Evolutionary conservation across 306 rosid genomes (phyloP).

Genomic region (Rosa persica): DNA sequence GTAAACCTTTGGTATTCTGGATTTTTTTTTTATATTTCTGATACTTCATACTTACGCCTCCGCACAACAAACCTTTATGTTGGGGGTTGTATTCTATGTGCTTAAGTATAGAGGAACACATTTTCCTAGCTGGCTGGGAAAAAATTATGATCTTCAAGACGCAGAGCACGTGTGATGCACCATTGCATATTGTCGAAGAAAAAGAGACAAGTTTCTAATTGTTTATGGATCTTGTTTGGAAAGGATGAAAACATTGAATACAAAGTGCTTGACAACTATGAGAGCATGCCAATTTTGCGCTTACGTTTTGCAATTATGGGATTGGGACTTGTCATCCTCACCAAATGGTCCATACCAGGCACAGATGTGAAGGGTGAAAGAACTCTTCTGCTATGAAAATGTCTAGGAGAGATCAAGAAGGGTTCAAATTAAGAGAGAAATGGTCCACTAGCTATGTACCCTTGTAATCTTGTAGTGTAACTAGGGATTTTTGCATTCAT

Average conservation of each 20-base stretch:
- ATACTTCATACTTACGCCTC: no score
- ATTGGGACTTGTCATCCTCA: constrained; percentile 7
- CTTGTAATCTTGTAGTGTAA: constrained; percentile 2
- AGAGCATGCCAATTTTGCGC: constrained; percentile 11
- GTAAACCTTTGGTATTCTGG: no score
- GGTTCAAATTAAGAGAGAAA: background rate
- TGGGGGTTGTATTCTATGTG: constrained; percentile 4
- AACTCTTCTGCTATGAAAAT: background rate
- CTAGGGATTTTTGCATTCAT: background rate
- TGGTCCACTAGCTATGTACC: background rate
- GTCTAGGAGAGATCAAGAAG: background rate
- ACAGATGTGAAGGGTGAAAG: constrained; percentile 11
- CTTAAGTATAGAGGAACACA: constrained; percentile 34
- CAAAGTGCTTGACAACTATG: constrained; percentile 10
- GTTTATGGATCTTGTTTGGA: constrained; percentile 24
- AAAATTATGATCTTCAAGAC: constrained; percentile 34
- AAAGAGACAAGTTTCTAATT: constrained; percentile 42
- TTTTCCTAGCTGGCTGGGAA: constrained; percentile 39
- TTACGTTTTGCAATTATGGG: constrained; percentile 36
- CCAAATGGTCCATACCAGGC: constrained; percentile 27
- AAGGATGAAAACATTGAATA: constrained; percentile 33
- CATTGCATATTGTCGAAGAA: constrained; percentile 30
- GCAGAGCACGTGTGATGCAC: constrained; percentile 68
- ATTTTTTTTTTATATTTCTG: no score
- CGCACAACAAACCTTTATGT: no score